These are phyloP conservation scores for Miamiensis avidus DNA, from an alignment of 169 alveolate genomes.

Conservation along the genomic window DNA sequence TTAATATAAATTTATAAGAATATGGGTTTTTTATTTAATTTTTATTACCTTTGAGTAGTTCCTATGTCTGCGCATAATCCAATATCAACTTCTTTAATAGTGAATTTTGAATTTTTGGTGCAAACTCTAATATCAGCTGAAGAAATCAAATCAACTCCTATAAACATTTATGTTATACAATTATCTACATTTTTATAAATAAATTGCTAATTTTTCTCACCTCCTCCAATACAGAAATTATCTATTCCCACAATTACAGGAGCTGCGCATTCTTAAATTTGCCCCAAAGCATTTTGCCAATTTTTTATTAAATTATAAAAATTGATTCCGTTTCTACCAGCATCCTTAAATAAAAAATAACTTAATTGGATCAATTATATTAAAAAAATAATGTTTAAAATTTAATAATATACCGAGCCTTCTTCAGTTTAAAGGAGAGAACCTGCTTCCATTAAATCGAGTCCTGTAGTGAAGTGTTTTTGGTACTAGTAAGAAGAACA, in stretches of 20 bases:
- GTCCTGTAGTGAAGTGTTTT: slow-evolving; percentile 56
- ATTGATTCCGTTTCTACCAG: slow-evolving; percentile 13
- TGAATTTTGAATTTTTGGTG: slow-evolving; percentile 64
- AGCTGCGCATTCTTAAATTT: not conserved
- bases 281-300: not conserved
- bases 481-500: slow-evolving; percentile 44
- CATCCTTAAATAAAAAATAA: not conserved
- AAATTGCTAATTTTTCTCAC: too few species aligned
- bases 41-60: slow-evolving; percentile 40
- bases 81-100: slow-evolving; percentile 72
- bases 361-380: too few species aligned
- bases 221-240: not conserved
- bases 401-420: not conserved
- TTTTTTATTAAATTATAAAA: not conserved
- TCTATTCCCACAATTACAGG: not conserved
- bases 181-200: slow-evolving; percentile 10
- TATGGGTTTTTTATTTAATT: not conserved
- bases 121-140: slow-evolving; percentile 62
- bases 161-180: slow-evolving; percentile 40
- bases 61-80: slow-evolving; percentile 77
- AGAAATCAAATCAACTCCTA: slow-evolving; percentile 52
- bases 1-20: not conserved
- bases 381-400: too few species aligned
- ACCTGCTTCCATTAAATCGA: slow-evolving; percentile 48
- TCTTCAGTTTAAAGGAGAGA: not conserved